phyloP scores from a whole-genome alignment of 768 basidiomycete genomes.

The Grammothele lineata region DNA sequence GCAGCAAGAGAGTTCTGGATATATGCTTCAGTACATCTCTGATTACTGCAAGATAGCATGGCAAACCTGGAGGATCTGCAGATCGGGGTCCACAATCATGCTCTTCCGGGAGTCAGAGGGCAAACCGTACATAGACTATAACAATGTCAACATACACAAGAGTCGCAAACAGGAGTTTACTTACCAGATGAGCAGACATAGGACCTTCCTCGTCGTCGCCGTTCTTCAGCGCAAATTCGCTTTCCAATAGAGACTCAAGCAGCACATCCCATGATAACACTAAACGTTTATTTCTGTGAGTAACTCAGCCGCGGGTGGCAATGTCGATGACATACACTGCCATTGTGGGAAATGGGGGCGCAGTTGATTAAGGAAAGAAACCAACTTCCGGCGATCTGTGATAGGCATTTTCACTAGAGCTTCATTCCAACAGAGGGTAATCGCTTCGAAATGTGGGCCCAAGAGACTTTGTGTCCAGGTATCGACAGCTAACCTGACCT shows the following conservation, averaged over 20 bases:
- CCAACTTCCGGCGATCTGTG: slow-evolving; percentile 51
- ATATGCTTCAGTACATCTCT: neutral
- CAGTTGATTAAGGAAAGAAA: slow-evolving; percentile 63
- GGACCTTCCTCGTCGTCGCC: slow-evolving; percentile 37
- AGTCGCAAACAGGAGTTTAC: slow-evolving; percentile 11
- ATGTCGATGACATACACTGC: slow-evolving; percentile 43
- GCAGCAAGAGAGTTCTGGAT: slow-evolving; percentile 50
- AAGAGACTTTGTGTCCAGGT: slow-evolving; percentile 58
- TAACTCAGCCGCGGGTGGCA: neutral
- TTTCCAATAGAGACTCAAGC: slow-evolving; percentile 53
- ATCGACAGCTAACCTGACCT: slow-evolving; percentile 55
- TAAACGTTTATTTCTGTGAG: slow-evolving; percentile 19
- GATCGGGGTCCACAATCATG: slow-evolving; percentile 40
- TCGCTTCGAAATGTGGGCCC: slow-evolving; percentile 60
- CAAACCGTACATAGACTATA: slow-evolving; percentile 44
- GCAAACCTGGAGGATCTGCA: slow-evolving; percentile 41
- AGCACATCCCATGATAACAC: slow-evolving; percentile 66
- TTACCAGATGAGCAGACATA: slow-evolving; percentile 38
- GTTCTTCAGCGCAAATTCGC: slow-evolving; percentile 40
- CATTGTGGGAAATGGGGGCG: slow-evolving; percentile 65
- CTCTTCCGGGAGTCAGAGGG: slow-evolving; percentile 23
- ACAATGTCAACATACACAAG: neutral
- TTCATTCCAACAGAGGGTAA: slow-evolving; percentile 67
- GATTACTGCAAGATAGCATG: neutral
- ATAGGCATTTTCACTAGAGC: slow-evolving; percentile 51